Base-by-base conservation (phyloP, 1,139 yeast genomes). In the Debaryomyces psychrophilus region DNA sequence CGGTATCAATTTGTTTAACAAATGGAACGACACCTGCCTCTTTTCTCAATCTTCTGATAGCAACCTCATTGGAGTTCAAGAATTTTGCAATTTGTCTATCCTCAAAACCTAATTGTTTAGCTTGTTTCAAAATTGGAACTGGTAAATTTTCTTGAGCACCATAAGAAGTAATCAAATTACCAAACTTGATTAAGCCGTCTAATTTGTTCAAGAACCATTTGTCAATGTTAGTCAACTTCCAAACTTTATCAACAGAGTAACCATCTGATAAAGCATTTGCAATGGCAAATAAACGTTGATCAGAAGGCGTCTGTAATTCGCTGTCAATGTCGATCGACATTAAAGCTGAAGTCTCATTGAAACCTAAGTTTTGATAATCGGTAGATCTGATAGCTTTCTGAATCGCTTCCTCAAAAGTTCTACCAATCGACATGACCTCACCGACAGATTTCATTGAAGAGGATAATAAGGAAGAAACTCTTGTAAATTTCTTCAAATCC, bases 371-470 rank as follows among this genome's bases (percentile, higher is more conserved):
- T 57, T 88, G 92, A 68, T 92, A 92, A 65, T 93, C 99, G 38
- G 96, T 90, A 12, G 97, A 90, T 70, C 99, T 83, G 56, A 93
- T 92, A 47, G 98, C 99, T 74, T 93, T 93, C 73, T 93, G 99
- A 54, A 93, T 89, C 35, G 99, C 96, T 69, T 93, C 99, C 71
- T 93, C 99, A 58, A 93, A 93, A 12, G 96, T 93, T 71, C 99
- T 82, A 65, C 99, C 99, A 67, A 93, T 90, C 54, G 95, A 82
- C 99, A 93, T 93, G 48, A 93, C 99, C 71, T 93, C 99, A 77
- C 99, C 99, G 51, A 93, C 99, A 55, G 97, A 90, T 72, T 93
- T 93, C 99, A 93, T 93, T 38, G 97, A 85, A 5, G 98, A 92
- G 31, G 95, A 87, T 60, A 93, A 80, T 62, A 86, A 80, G 48